Evolutionary conservation across 176 grass and related monocot species (phyloP), one percentile per base, ranked within the genome.

Genomic region (Olyra latifolia): DNA sequence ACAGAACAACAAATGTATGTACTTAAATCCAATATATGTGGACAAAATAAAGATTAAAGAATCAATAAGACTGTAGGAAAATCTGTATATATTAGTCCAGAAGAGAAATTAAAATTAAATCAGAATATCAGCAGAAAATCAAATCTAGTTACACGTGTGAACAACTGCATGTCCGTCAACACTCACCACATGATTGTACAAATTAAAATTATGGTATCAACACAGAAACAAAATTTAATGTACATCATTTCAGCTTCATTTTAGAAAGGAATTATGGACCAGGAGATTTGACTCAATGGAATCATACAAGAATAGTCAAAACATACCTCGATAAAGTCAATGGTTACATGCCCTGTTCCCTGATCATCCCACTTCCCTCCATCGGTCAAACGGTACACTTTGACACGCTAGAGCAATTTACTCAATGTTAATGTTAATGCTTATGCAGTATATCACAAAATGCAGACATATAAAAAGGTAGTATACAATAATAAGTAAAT

Each of bases 301-400:
- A 54, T 28, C 43, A 38, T 12, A 53, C 27, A 84, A 54, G 22
- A 66, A 66, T 32, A 74, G 66, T 57, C 20, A 49, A 82, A 72
- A 6, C 19, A 66, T 87, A 97, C 94, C 91, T 97, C 78, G 28
- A 91, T 70, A 68, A 81, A 84, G 77, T 93, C 94, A 52, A 97
- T 87, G 71, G 88, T 85, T 41, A 91, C 87, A 77, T 91, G 94
- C 52, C 94, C 91, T 8, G 86, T 97, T 88, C 94, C 91, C 60
- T 83, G 91, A 80, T 93, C 86, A 80, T 89, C 88, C 91, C 91
- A 93, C 71, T 88, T 89, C 20, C 88, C 94, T 28, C 89, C 87
- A 55, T 91, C 66, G 32, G 45, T 83, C 75, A 91, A 87, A 30
- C 81, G 35, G 74, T 88, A 93, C 69, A 97, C 69, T 76, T 91